phyloP scores from a whole-genome alignment of 2,329 filamentous ascomycete species.

The Sporothrix schenckii region DNA sequence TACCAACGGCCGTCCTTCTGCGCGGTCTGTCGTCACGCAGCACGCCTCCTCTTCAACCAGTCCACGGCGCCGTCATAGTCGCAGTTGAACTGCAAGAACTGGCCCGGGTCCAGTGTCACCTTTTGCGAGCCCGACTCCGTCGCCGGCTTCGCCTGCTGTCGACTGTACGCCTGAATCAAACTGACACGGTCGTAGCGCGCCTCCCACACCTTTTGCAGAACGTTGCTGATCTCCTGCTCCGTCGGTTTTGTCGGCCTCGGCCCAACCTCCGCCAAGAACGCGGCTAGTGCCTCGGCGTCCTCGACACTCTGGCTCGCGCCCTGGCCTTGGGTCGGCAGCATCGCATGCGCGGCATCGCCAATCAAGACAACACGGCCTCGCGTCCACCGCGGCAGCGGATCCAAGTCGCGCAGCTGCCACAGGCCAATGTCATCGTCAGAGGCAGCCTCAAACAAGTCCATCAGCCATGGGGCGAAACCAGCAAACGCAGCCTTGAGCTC shows the following conservation, averaged over 20 bases:
- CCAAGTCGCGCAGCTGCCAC: slow-evolving; percentile 1
- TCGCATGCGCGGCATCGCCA: slow-evolving; percentile 10
- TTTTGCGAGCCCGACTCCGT: background rate
- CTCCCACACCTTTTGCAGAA: background rate
- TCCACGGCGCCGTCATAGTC: slow-evolving; percentile 5
- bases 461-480: background rate
- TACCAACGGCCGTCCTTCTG: too few species aligned
- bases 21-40: too few species aligned
- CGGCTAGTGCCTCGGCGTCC: background rate
- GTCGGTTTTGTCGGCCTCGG: background rate
- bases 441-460: background rate
- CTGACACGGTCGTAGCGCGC: background rate
- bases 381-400: background rate
- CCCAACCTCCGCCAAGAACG: background rate
- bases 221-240: background rate
- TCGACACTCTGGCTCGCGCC: slow-evolving; percentile 4
- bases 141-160: background rate
- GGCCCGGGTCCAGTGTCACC: background rate
- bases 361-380: background rate
- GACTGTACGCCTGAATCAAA: background rate
- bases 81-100: background rate
- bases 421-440: background rate
- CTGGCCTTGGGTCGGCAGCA: background rate
- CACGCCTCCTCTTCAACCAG: background rate
- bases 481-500: background rate